Base-by-base conservation (phyloP, 1,284 basidiomycete species). In the Pisolithus thermaeus region DNA sequence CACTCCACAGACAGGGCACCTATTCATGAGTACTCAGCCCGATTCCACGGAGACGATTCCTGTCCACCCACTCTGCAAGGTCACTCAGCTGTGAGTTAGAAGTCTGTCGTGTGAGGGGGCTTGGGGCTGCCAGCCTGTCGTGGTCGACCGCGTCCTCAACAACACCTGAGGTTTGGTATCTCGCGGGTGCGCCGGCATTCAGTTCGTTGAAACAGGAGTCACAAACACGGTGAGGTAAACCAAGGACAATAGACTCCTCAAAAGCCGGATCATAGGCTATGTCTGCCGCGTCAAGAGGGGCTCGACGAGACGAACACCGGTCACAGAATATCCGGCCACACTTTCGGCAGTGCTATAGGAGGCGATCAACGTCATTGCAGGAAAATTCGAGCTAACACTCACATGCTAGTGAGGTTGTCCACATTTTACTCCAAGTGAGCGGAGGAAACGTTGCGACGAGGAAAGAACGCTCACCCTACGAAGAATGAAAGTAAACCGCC, bases 321-420 rank as follows among this genome's bases (percentile, higher is more conserved):
- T 93, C 91, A 64, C 92, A 96, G 63, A 92, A 92, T 59, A 96
- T 93, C 46, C 81, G 81, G 1, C 93, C 92, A 63, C 93, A 96
- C 60, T 84, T 81, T 46, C 92, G 85, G 65, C 91, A 95, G 67
- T 95, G 91, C 88, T 92, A 62, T 23, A 23, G 44, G 50, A 27
- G 32, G 46, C 38, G 40, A 38, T 59, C 53, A 36, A 14, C 59
- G 56, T 43, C 54, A 50, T 27, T 51, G 50, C 38, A 52, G 44
- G 16, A 50, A 45, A 30, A 45, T 12, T 36, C 25, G 46, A 47
- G 25, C 51, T 53, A 25, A 43, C 52, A 73, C 87, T 72, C 72
- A 89, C 87, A 68, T 90, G 87, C 85, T 89, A 56, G 46, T 35
- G 46, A 52, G 45, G 49, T 39, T 35, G 37, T 32, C 32, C 38